Percentiles rank a stretch among this genome's conserved stretches.
phyloP scores from a whole-genome alignment of 108 stramenopile species.

The Skeletonema tropicum region DNA sequence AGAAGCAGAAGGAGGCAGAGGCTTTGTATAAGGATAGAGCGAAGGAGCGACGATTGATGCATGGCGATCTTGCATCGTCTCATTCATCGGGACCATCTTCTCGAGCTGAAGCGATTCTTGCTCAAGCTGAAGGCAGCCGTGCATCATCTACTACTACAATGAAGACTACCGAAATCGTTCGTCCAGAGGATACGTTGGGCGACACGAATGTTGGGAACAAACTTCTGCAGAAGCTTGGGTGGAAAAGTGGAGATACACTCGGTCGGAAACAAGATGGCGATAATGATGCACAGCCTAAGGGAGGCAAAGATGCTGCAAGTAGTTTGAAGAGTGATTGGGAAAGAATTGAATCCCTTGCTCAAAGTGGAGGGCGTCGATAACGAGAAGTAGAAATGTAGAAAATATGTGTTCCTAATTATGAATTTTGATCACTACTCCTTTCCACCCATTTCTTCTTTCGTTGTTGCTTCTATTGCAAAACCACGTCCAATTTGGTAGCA shows the following conservation, averaged over 20 bases:
- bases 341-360: slow-evolving; percentile 74
- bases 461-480: slow-evolving; percentile 6
- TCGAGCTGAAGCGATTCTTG: slow-evolving; percentile 35
- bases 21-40: slow-evolving; percentile 43
- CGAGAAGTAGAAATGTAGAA: background rate
- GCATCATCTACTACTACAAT: slow-evolving; percentile 8
- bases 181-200: slow-evolving; percentile 51
- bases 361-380: slow-evolving; percentile 27
- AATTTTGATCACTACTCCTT: background rate
- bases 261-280: slow-evolving; percentile 40
- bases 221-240: slow-evolving; percentile 85
- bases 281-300: slow-evolving; percentile 18
- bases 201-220: slow-evolving; percentile 72
- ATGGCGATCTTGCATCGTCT: slow-evolving; percentile 17
- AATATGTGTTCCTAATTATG: background rate
- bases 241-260: slow-evolving; percentile 59
- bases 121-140: slow-evolving; percentile 19
- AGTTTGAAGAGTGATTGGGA: slow-evolving; percentile 81
- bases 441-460: slow-evolving; percentile 1
- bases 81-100: slow-evolving; percentile 21
- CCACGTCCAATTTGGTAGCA: slow-evolving; percentile 7
- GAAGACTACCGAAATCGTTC: slow-evolving; percentile 34
- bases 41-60: slow-evolving; percentile 51
- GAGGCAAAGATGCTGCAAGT: slow-evolving; percentile 7
- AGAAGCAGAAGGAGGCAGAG: slow-evolving; percentile 13